Conservation (phyloP, 106 monocot genomes). For the Triglochin maritima region DNA sequence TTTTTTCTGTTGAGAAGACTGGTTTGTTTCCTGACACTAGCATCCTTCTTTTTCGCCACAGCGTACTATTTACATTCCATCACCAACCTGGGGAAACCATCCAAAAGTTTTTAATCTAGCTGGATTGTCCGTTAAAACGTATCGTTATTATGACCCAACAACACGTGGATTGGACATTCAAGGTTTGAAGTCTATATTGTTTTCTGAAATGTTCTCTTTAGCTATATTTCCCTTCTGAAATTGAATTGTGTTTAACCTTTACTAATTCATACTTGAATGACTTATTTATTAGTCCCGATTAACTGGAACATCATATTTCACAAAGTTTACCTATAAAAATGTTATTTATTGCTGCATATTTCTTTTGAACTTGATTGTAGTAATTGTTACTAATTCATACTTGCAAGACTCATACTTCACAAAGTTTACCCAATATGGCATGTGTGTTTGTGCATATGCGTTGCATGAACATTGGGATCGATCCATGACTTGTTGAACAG, state of each 20-base stretch:
- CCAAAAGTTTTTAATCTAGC: conserved; percentile 77
- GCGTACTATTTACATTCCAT: conserved; percentile 81
- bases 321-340: too few relatives aligned
- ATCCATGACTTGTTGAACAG: conserved; percentile 17
- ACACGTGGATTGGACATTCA: conserved; percentile 81
- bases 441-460: too few relatives aligned
- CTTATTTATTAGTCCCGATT: too few relatives aligned
- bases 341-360: too few relatives aligned
- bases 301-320: too few relatives aligned
- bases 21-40: background rate
- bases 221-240: background rate
- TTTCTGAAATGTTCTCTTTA: background rate
- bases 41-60: conserved; percentile 12
- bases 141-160: conserved; percentile 89
- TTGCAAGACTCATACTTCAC: too few relatives aligned
- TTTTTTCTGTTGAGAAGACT: background rate
- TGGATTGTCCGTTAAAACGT: conserved; percentile 65
- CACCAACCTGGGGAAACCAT: conserved; percentile 98
- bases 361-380: too few relatives aligned
- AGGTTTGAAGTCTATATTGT: conserved; percentile 31
- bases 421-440: too few relatives aligned
- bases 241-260: background rate
- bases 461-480: too few relatives aligned
- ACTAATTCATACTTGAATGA: background rate
- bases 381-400: too few relatives aligned